A percentile compares a stretch with the other conserved stretches of the same genome.
These are phyloP conservation scores for Paecilomyces dactylethromorphus DNA, from an alignment of 2,329 filamentous ascomycete species.

Conservation along the genomic window DNA sequence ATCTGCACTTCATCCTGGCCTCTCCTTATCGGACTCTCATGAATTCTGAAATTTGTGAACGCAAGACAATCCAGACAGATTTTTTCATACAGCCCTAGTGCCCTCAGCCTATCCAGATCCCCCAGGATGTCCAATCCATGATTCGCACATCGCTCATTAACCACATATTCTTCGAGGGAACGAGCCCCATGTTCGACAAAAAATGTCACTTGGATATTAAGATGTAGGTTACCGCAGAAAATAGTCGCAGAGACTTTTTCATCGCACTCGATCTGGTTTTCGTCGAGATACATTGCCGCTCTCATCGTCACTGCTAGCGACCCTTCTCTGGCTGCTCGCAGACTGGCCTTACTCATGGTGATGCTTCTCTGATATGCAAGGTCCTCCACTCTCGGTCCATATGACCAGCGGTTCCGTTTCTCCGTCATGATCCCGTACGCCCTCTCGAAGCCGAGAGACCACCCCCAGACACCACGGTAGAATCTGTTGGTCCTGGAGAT, in stretches of 20 bases:
- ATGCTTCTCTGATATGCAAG: neutral
- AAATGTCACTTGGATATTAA: neutral
- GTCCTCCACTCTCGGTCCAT: neutral
- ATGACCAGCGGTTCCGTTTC: neutral
- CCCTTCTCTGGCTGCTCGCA: neutral
- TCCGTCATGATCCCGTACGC: neutral
- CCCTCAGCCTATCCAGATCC: neutral
- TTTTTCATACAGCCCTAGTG: neutral
- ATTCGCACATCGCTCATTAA: neutral
- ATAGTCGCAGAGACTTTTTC: neutral
- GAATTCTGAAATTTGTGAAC: neutral
- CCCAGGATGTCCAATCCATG: neutral
- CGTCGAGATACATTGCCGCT: neutral
- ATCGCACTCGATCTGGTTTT: neutral
- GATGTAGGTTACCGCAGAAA: neutral
- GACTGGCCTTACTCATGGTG: neutral
- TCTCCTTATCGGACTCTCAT: neutral
- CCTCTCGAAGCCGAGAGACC: neutral
- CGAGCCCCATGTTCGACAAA: neutral
- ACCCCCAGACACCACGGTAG: neutral
- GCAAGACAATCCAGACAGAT: neutral
- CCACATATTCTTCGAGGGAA: neutral
- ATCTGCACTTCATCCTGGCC: neutral
- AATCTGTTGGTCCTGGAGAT: neutral
- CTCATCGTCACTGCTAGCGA: neutral